These are phyloP conservation scores for Blastobotrys arbuscula DNA, from an alignment of 1,139 yeast species.

Conservation along the genomic window DNA sequence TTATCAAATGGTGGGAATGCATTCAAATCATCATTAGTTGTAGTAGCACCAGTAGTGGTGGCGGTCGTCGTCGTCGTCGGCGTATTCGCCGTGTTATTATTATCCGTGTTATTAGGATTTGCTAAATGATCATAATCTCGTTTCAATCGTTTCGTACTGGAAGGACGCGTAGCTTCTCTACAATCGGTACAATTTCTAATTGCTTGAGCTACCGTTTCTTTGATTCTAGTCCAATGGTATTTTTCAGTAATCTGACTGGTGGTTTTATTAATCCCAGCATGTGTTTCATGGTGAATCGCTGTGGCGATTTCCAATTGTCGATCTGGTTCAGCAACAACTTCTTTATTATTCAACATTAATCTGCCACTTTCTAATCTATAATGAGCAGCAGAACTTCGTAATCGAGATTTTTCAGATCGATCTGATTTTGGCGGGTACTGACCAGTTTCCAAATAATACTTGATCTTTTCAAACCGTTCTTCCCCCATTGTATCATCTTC, in stretches of 20 bases:
- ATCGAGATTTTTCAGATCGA: conserved; percentile 75
- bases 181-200: conserved; percentile 75
- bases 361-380: conserved; percentile 68
- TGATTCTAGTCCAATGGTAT: conserved; percentile 88
- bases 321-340: conserved; percentile 71
- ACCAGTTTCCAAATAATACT: conserved; percentile 75
- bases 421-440: conserved; percentile 79
- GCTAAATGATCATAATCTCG: conserved; percentile 2
- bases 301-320: conserved; percentile 71
- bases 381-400: conserved; percentile 76
- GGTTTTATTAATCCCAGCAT: conserved; percentile 88
- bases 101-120: not conserved
- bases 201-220: conserved; percentile 78
- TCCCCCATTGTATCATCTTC: conserved; percentile 51
- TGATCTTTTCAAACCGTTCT: conserved; percentile 69
- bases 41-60: conserved; percentile 11
- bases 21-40: not conserved
- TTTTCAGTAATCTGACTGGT: conserved; percentile 71
- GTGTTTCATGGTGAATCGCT: conserved; percentile 62
- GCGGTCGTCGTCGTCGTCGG: conserved; percentile 13
- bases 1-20: not conserved
- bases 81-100: conserved; percentile 1
- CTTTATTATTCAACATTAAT: conserved; percentile 70
- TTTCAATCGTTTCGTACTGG: conserved; percentile 24
- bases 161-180: conserved; percentile 40